Evolutionary conservation across 2,329 filamentous ascomycete genomes (phyloP).

Genomic region (Xylaria sp.): DNA sequence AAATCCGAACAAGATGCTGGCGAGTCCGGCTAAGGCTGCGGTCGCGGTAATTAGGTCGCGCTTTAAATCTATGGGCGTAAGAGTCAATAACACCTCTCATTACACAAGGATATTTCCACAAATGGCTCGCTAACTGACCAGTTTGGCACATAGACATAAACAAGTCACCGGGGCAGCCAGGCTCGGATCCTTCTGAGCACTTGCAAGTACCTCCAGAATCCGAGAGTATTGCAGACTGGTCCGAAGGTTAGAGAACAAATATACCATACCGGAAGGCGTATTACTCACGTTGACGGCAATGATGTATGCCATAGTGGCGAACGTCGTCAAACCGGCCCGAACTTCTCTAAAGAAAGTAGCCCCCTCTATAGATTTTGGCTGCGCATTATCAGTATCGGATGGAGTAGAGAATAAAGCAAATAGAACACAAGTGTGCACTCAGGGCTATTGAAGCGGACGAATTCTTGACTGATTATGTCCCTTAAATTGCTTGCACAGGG

Average conservation of each 20-base stretch:
- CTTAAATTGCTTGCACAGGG: background rate
- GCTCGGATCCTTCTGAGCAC: constrained; percentile 61
- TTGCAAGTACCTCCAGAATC: constrained; percentile 82
- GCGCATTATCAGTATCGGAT: constrained; percentile 36
- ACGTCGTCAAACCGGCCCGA: constrained; percentile 82
- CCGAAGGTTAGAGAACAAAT: constrained; percentile 13
- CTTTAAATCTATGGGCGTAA: constrained; percentile 64
- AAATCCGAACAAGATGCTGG: constrained; percentile 81
- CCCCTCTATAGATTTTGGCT: constrained; percentile 75
- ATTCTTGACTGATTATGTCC: background rate
- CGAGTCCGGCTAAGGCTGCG: constrained; percentile 80
- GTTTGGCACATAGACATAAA: constrained; percentile 61
- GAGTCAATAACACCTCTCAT: constrained; percentile 26
- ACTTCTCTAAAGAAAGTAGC: constrained; percentile 81
- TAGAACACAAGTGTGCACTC: background rate
- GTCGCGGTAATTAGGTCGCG: constrained; percentile 86
- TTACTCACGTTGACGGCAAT: constrained; percentile 74
- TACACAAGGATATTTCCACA: background rate
- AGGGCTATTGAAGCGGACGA: background rate
- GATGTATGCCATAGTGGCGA: constrained; percentile 86
- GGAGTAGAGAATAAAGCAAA: background rate
- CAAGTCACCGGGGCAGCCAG: constrained; percentile 60
- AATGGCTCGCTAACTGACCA: constrained; percentile 50
- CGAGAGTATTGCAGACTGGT: constrained; percentile 75
- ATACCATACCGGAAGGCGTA: background rate